Evolutionary conservation across 2,329 filamentous ascomycete species (phyloP), one percentile per base, ranked within the genome.

Genomic region (Sporothrix globosa): DNA sequence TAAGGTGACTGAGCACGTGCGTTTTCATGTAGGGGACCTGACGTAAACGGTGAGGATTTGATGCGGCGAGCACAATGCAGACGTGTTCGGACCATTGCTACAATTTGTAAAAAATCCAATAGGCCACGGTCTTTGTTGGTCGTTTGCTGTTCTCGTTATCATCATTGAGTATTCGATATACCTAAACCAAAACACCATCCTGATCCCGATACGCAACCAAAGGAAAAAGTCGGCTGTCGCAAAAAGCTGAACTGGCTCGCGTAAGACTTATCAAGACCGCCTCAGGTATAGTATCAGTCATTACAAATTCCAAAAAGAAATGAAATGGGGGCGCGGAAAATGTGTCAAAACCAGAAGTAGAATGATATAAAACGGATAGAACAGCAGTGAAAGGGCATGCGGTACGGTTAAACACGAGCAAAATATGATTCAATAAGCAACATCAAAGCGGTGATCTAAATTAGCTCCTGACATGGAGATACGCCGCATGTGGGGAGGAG

Each of bases 401-500:
- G 34, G 34, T 34, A 34, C 5, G 34, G 34, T 9, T 34, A 34
- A 34, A 34, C 34, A 34, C 7, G 2, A 44, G 11, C 41, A 17
- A 17, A 44, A 13, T 44, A 2, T 13, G 11, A 44, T 9, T 44
- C 41, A 44, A 13, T n/a, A 9, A 44, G 0, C 10, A 61, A 6
- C 6, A 30, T 21, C 5, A 9, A 30, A 30, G 10, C 4, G n/a
- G n/a, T 13, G 2, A 17, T 24, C 14, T 30, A 34, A 7, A 30
- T 44, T 30, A 69, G 46, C 68, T 69, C 34, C 63, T 52, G 11
- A 71, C 71, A 21, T 14, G 58, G 9, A 73, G 56, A 61, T 61
- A 72, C 2, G 66, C 30, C 21, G 68, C 7, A 17, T 72, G 71
- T 3, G 69, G 34, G 1, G 69, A 68, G 7, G 71, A 56, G 46